Conservation (phyloP, 352 stramenopile species). For the Phytophthora pluvialis region DNA sequence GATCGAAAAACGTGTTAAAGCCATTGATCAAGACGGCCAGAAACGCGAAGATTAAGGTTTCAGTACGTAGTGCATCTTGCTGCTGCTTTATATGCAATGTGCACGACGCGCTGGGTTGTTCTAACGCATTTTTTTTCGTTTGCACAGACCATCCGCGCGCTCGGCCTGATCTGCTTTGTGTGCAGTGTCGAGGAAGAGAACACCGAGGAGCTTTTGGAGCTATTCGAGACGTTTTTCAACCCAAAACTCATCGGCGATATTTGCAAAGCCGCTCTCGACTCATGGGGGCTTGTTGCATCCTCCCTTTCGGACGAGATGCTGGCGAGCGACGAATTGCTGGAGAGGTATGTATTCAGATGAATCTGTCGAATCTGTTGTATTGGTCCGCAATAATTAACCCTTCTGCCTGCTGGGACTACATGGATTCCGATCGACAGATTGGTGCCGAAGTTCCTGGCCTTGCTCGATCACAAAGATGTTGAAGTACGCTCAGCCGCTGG, state of each 20-base stretch:
- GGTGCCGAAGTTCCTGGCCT: conserved; percentile 68
- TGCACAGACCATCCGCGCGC: conserved; percentile 63
- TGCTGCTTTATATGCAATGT: not conserved
- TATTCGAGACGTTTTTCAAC: conserved; percentile 78
- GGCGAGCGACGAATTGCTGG: conserved; percentile 53
- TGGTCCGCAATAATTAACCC: conserved; percentile 1
- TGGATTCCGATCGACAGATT: conserved; percentile 42
- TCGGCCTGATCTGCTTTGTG: conserved; percentile 79
- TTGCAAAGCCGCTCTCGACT: conserved; percentile 67
- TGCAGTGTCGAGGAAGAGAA: conserved; percentile 85
- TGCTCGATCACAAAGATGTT: conserved; percentile 83
- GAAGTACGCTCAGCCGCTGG: conserved; percentile 80
- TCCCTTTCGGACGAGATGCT: conserved; percentile 63
- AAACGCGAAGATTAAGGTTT: conserved; percentile 67
- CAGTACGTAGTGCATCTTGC: conserved; percentile 42
- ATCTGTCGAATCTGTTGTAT: conserved; percentile 4
- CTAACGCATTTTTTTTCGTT: not conserved
- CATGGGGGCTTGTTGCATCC: conserved; percentile 79
- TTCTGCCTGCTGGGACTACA: not conserved
- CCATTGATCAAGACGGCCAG: conserved; percentile 73
- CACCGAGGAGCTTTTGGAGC: conserved; percentile 58
- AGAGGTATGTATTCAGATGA: conserved; percentile 46
- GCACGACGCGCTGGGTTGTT: not conserved
- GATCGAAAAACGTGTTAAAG: conserved; percentile 70
- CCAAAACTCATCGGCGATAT: conserved; percentile 68